phyloP scores from a whole-genome alignment of 179 eudicot species.

The Amaranthus tricolor region DNA sequence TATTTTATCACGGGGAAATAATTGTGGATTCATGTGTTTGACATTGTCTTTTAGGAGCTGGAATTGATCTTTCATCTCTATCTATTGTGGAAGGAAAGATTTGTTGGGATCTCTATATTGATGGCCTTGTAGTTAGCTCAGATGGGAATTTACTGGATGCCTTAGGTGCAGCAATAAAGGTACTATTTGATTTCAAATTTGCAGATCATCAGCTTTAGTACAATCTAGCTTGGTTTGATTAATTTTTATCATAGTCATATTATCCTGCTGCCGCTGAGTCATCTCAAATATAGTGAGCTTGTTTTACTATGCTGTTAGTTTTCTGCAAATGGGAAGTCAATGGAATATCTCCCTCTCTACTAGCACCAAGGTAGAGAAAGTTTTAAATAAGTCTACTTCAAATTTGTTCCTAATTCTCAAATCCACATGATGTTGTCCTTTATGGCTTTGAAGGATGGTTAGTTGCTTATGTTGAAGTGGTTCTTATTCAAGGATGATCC shows the following conservation, averaged over 20 bases:
- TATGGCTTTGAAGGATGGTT: not conserved
- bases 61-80: conserved; percentile 82
- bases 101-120: conserved; percentile 96
- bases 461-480: not conserved
- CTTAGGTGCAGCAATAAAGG: conserved; percentile 96
- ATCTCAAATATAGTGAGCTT: not conserved
- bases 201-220: not conserved
- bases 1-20: not conserved
- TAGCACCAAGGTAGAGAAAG: not conserved
- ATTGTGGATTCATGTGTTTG: not conserved
- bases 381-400: not conserved
- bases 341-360: not conserved
- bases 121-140: conserved; percentile 82
- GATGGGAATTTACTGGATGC: conserved; percentile 96
- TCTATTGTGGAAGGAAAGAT: conserved; percentile 76
- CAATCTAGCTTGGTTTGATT: not conserved
- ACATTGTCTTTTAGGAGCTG: conserved; percentile 59
- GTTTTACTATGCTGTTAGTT: not conserved
- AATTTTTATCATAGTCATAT: not conserved
- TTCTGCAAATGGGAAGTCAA: not conserved
- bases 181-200: conserved; percentile 19
- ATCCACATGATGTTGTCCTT: not conserved
- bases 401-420: not conserved
- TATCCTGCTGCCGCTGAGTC: not conserved
- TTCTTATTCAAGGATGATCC: no score